A percentile compares a stretch with the other conserved stretches of the same genome.
These are phyloP conservation scores for Ramaria sp. DNA, from an alignment of 768 basidiomycete genomes.

Conservation along the genomic window DNA sequence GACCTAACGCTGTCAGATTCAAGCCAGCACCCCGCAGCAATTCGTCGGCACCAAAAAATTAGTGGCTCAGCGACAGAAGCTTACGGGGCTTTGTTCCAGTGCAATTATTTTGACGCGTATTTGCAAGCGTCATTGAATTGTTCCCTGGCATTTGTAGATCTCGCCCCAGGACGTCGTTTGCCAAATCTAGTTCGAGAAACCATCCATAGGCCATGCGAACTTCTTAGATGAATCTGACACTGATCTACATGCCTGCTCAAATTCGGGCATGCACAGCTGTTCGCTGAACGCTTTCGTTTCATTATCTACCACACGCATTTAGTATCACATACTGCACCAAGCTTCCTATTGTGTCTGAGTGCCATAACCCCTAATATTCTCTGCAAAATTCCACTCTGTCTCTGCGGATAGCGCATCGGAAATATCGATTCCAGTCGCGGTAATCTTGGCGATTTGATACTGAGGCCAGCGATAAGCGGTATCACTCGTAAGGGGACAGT, in stretches of 20 bases:
- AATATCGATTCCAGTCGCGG: conserved; percentile 62
- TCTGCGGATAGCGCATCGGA: conserved; percentile 66
- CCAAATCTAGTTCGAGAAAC: too few relatives aligned
- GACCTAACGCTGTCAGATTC: neutral
- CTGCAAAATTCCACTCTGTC: conserved; percentile 88
- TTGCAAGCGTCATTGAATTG: too few relatives aligned
- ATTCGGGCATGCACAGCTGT: neutral
- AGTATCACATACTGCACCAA: neutral
- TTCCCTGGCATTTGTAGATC: too few relatives aligned
- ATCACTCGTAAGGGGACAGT: neutral
- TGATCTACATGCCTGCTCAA: neutral
- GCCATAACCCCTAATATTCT: conserved; percentile 85
- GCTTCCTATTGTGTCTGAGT: conserved; percentile 67
- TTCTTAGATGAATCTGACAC: neutral
- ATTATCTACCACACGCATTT: neutral
- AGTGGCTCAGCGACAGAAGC: neutral
- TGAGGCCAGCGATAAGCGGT: conserved; percentile 22
- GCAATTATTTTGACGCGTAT: too few relatives aligned
- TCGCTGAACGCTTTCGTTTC: neutral
- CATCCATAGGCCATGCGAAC: too few relatives aligned
- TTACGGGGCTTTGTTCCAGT: too few relatives aligned
- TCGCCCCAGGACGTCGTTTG: too few relatives aligned
- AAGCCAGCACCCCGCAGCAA: neutral
- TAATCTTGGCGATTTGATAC: conserved; percentile 95
- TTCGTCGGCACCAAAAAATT: too few relatives aligned